Evolutionary conservation across 768 basidiomycete genomes (phyloP).

Genomic region (Lactarius deliciosus): DNA sequence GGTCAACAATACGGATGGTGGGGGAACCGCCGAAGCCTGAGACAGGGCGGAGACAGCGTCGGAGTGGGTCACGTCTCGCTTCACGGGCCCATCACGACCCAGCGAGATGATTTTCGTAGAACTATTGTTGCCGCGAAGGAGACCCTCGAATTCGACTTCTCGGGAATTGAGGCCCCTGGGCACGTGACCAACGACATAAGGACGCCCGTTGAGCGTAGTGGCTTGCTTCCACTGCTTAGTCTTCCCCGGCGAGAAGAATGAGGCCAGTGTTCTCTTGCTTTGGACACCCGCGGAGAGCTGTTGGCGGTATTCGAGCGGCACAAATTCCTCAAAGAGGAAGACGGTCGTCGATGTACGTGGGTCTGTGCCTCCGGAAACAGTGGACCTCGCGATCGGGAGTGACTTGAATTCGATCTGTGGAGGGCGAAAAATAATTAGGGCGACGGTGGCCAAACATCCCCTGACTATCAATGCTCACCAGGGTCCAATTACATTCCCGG

Average conservation of each 20-base stretch:
- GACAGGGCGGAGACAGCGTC: not conserved
- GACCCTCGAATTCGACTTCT: conserved; percentile 78
- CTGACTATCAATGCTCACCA: conserved; percentile 53
- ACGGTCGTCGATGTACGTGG: conserved; percentile 72
- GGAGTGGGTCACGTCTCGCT: conserved; percentile 19
- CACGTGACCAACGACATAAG: conserved; percentile 64
- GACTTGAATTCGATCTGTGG: conserved; percentile 85
- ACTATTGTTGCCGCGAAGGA: conserved; percentile 56
- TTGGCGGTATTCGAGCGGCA: conserved; percentile 83
- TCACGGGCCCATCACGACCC: conserved; percentile 30
- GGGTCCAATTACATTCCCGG: conserved; percentile 87
- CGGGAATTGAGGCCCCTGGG: conserved; percentile 51
- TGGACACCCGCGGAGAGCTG: conserved; percentile 59
- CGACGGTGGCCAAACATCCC: not conserved
- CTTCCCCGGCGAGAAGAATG: conserved; percentile 57
- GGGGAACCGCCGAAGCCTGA: not conserved
- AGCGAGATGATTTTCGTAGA: conserved; percentile 42
- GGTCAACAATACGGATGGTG: not conserved
- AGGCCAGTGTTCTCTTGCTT: conserved; percentile 59
- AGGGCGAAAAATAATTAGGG: not conserved
- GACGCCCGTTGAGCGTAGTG: conserved; percentile 76
- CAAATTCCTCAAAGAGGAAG: conserved; percentile 91
- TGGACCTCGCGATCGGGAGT: conserved; percentile 45
- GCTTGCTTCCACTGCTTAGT: conserved; percentile 74
- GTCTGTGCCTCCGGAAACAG: conserved; percentile 44